Evolutionary conservation across 2,329 filamentous ascomycete species (phyloP), one percentile per base, ranked within the genome.

Genomic region (Epichloe sibirici): DNA sequence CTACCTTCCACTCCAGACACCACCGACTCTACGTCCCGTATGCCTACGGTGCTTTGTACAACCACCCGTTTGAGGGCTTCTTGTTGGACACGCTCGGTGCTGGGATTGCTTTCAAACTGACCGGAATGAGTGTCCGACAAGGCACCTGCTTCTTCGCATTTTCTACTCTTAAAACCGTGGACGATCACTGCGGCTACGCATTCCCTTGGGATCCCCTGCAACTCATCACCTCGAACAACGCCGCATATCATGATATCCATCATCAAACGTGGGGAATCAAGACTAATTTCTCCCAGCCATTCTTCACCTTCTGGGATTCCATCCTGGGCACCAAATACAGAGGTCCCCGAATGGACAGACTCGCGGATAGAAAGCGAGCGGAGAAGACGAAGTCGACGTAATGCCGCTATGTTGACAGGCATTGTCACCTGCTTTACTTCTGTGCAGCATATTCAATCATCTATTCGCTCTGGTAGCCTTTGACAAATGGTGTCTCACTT

Each of bases 201-300:
- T 84, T 98, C 56, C 93, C 93, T 1, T 97, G 86, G 82, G 93
- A 98, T 67, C 91, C 91, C 2, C 75, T 97, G 51, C 90, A 96
- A 75, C 83, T 86, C 65, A 77, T 97, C 56, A 95, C 90, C 45
- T 86, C 86, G 66, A 97, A 98, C 75, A 96, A 97, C 61, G 91
- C 93, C 28, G 85, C 84, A 38, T 98, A 97, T 69, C 93, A 98
- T 65, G 93, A 98, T 65, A 91, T 98, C 54, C 93, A 98, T 70
- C 93, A 98, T 71, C 93, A 98, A 71, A 94, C 88, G 69, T 97
- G 91, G 90, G 93, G 93, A 53, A 95, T 98, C 77, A 98, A 97
- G 78, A 87, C 85, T 58, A 94, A 94, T 71, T 94, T 89, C 68
- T 86, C 84, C 5, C 88, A 94, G 69, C 88, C 88, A 3, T 94